Evolutionary conservation across 1,284 basidiomycete genomes (phyloP), one percentile per base, ranked within the genome.

Genomic region (Mycosarcoma mackinlayi): DNA sequence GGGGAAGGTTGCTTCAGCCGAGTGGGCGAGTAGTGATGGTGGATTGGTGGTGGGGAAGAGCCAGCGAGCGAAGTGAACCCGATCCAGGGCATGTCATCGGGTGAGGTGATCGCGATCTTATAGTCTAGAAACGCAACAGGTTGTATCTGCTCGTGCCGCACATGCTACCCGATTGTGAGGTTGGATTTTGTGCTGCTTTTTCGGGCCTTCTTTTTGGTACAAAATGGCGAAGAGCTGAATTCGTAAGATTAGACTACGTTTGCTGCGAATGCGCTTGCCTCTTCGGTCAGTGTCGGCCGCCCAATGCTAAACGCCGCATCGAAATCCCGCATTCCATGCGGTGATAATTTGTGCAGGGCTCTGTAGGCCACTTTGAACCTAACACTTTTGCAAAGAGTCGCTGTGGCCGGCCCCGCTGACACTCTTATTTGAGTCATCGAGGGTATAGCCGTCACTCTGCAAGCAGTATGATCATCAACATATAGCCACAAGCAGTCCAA

Each of bases 11-110:
- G 69, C 69, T 2, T 63, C 63, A 18, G 62, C 62, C 3, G 59
- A 72, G 45, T 72, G 69, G 69, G 55, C 50, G 1, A 64, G 65
- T 44, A 49, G 59, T 1, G 63, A 60, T 37, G 55, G 39, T 7
- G 53, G 59, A 18, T 50, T 55, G 13, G 48, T 48, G 28, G 54
- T 10, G 4, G 4, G 24, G 27, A 10, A n/a, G 30, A 8, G 18
- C 6, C 4, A 24, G n/a, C 34, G n/a, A 24, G 37, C 35, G 23
- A 24, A 28, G 3, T 48, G 33, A 37, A 6, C n/a, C 34, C 34
- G 47, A 37, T 50, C 6, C 18, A 35, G 34, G 1, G 4, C 16
- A 16, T 3, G 2, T 18, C 11, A 38, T 38, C 18, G 27, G 18
- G 10, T 33, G 3, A n/a, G 18, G 10, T 7, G 33, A n/a, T 35